Evolutionary conservation across 192 early-diverging fungal genomes (phyloP), one percentile per base, ranked within the genome.

Genomic region (Lobosporangium transversale): DNA sequence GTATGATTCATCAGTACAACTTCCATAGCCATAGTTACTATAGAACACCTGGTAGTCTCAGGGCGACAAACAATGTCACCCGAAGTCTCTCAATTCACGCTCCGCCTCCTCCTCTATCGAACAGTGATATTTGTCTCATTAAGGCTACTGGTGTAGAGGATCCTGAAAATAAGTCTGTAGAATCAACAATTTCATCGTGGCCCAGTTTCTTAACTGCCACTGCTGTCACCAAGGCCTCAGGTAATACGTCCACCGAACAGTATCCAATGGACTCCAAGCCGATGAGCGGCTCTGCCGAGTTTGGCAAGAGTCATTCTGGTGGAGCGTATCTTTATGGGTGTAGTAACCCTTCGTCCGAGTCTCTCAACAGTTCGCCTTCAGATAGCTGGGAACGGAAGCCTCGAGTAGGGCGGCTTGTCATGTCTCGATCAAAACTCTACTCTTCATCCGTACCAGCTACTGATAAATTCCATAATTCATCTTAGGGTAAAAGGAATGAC

Each of bases 1-100:
- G 59, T 37, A 29, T 75, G 63, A 59, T 75, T 3, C 62, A 75
- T 44, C 71, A 66, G n/a, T 66, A 75, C 58, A 75, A 66, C 45
- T 66, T 66, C 44, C 69, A 71, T 17, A 47, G 29, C 36, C 55
- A 59, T 12, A 61, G 65, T 18, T 65, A 65, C 17, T 74, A 74
- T 47, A 48, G 58, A 36, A 29, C 70, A 11, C 49, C 61, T 20
- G 56, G 70, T 5, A 56, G 29, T 35, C 45, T 50, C 30, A 54
- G 37, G 23, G 23, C 58, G 4, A 30, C 35, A 42, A 57, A 37
- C 53, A 56, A 51, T 37, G 52, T 30, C 11, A 18, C 55, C 15
- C 55, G 62, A 5, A 64, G 31, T 31, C 44, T 60, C 5, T 60
- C 71, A 9, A 50, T 23, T 26, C 6, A 35, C 5, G n/a, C 32